Base-by-base conservation (phyloP, 257 asterid genomes). In the Nicotiana noctiflora region DNA sequence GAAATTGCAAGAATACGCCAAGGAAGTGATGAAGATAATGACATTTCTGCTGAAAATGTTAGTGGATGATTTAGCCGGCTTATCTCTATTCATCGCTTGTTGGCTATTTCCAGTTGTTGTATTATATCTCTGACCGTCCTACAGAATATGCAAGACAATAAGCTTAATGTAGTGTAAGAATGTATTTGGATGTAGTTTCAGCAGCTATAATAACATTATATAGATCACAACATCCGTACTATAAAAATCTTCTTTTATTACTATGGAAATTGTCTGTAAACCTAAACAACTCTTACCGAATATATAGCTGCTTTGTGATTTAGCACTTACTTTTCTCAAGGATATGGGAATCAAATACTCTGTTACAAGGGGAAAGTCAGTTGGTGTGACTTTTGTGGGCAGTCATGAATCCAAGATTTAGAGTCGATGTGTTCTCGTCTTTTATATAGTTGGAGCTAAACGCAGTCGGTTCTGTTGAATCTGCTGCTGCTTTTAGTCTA, bases 1-100 rank as follows among this genome's bases (percentile, higher is more conserved):
- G 94, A 93, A 86, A 96, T 96, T 59, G 94, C 85, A 49, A 89
- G 88, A 84, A 96, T 94, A 29, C 81, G 86, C 14, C 90, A 63
- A 80, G 95, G 97, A 32, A 88, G 80, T n/a, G 90, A 87, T n/a
- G 96, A 89, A 74, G 97, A 88, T 21, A 85, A 91, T 29, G 87
- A 72, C 21, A 90, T 63, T 6, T 87, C 92, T 49, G 85, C 90
- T 76, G 91, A 88, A 80, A 88, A 88, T 81, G 79, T 83, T 37
- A 86, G 93, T 68, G 88, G 91, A 81, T 86, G 60, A 87, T 14
- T 6, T 63, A 62, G 68, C 32, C 82, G 1, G 63, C 52, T 25
- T 63, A n/a, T 55, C 72, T 52, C 40, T 81, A n/a, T 59, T 64
- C 34, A 6, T 53, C 49, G 37, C 65, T 31, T 82, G 78, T 80